Base-by-base conservation (phyloP, 768 basidiomycete genomes). In the Suillus tomentosus region DNA sequence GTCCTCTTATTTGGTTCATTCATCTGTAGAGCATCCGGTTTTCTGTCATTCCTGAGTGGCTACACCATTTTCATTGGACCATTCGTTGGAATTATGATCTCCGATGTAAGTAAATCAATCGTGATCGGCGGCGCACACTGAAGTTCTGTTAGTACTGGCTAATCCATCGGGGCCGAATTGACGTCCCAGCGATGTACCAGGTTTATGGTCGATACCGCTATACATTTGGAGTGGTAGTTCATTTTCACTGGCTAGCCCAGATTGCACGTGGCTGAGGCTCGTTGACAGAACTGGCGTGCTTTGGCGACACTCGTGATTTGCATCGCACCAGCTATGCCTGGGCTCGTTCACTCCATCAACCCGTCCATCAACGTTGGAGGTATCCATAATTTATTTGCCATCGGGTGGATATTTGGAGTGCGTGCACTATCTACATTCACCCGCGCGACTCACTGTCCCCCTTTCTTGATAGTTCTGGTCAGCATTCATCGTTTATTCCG, bases 11-110 rank as follows among this genome's bases (percentile, higher is more conserved):
- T 19, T 37, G 3, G 17, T 15, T 22, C 11, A 48, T 24, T 40
- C 24, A 40, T 47, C 2, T 67, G 62, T 36, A 74, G 73, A 27
- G 91, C 89, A 0, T 79, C 85, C 39, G 85, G 85, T 1, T 93
- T 94, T 76, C 72, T 94, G 69, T 79, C 79, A 15, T 94, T 94
- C 76, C 90, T 94, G 87, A 84, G 82, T 27, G 92, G 91, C 3
- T 95, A 94, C 70, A 89, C 92, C 0, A 88, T 95, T 24, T 93
- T 96, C 73, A 79, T 96, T 24, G 92, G 92, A 0, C 94, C 94
- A 1, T 89, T 96, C 67, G 87, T 90, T 39, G 91, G 89, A 27
- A 87, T 95, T 62, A 84, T 89, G 80, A 81, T 84, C 63, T 78
- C 80, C 27, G 82, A 84, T 60, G 80, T 89, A 69, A 67, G 88